Base-by-base conservation (phyloP, 164 flowering plant genomes). In the Magnolia changhungtana region DNA sequence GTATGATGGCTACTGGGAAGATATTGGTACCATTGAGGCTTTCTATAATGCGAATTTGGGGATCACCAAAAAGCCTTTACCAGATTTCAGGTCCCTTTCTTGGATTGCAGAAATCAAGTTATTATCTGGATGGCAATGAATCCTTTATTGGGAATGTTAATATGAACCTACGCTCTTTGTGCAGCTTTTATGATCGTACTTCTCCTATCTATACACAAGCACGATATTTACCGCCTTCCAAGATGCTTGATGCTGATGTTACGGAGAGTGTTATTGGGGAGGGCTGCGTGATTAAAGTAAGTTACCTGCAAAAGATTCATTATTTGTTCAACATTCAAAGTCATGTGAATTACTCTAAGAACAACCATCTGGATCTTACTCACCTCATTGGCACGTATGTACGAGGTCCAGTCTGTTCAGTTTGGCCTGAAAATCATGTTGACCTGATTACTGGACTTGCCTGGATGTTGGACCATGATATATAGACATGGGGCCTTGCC, bases 1-100 rank as follows among this genome's bases (percentile, higher is more conserved):
- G 79, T 95, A 83, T 83, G 98, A 95, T 88, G 98, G 98, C 49
- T 95, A 95, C 78, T 95, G 98, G 97, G 98, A 95, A 82, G 98
- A 92, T 77, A 95, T 95, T 82, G 96, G 97, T 83, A 95, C 95
- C 16, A 95, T 95, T 81, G 97, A 92, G 78, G 98, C 98, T 50
- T 95, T 95, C 80, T 95, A 92, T 73, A 89, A 92, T 84, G 98
- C 98, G 71, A 95, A 95, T 80, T 82, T 95, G 82, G 98, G 96
- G 50, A 95, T 90, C 72, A 92, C 98, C 29, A 95, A 92, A 77
- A 95, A 95, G 82, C 95, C 96, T 74, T 84, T 93, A 20, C 95
- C 98, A 16, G 97, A 93, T 86, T 91, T 95, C 85, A 92, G 94
- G 97, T 95, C 74, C 14, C 31, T 76, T 68, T 61, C 58, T 20